These are phyloP conservation scores for Salvia sclarea DNA, from an alignment of 305 asterid species.

Conservation along the genomic window DNA sequence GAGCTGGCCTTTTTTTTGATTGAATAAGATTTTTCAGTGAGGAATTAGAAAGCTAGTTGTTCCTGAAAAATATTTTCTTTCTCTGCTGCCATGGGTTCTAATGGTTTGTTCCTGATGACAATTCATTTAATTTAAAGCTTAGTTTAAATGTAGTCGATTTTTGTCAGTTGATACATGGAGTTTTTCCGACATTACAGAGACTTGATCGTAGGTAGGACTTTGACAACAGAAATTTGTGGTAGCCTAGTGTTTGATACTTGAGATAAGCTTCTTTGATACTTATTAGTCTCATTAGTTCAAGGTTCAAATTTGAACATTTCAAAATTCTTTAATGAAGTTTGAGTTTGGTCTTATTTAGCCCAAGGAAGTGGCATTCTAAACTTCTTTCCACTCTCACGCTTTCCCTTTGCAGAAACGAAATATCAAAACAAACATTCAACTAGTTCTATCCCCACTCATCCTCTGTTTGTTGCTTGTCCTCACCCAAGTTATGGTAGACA, in stretches of 20 bases:
- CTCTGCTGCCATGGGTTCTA: not conserved
- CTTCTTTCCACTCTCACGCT: conserved; percentile 6
- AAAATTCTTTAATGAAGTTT: not conserved
- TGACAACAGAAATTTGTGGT: not conserved
- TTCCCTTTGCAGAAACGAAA: conserved; percentile 68
- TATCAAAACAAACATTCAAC: conserved; percentile 57
- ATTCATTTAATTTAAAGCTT: not conserved
- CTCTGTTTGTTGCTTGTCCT: conserved; percentile 71
- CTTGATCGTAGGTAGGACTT: not conserved
- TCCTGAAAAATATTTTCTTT: not conserved
- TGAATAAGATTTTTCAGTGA: not conserved
- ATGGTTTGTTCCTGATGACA: not conserved
- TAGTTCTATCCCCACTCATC: conserved; percentile 58
- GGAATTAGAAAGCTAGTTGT: conserved; percentile 4
- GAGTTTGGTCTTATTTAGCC: not conserved
- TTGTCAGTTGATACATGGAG: not conserved
- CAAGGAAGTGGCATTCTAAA: not conserved
- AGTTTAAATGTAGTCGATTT: not conserved
- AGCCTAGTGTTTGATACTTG: conserved; percentile 57
- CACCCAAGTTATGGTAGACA: conserved; percentile 68
- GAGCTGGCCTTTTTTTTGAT: not conserved
- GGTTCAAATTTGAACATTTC: too few relatives aligned
- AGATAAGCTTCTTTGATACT: conserved; percentile 21
- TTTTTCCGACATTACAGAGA: not conserved
- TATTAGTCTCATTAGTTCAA: conserved; percentile 3